Evolutionary conservation across 2,329 filamentous ascomycete genomes (phyloP), one percentile per base, ranked within the genome.

Genomic region (Phaeosphaeria sp.): DNA sequence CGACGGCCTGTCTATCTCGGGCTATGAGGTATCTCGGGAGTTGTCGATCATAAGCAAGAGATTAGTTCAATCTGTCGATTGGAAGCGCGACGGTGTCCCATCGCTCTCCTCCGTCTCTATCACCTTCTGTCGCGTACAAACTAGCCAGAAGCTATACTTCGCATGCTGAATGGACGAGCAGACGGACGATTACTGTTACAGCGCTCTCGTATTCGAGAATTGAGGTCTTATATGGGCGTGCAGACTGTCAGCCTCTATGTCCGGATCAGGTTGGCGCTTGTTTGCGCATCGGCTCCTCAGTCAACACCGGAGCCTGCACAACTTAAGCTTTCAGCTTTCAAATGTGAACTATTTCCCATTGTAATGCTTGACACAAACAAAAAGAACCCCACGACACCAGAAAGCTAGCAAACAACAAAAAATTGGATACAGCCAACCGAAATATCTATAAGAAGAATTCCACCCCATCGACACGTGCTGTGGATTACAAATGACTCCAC

Each of bases 191-290:
- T 46, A 33, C 25, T 36, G 23, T 48, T 48, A 41, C 47, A 5
- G 47, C 20, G 47, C 27, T 22, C 27, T 41, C 47, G 47, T 50
- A 39, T 50, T 50, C 47, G 47, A 39, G 33, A 50, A 18, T 18
- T 11, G 23, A 33, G 3, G 27, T 17, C 18, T 20, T 33, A 20
- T 17, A n/a, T 10, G 46, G 3, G 22, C n/a, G 11, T 30, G 46
- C 22, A 48, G 27, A 10, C 1, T n/a, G n/a, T 20, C 20, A 39
- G 10, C n/a, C 27, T 17, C 27, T 50, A 43, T 15, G 7, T 21
- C 36, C 13, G n/a, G 15, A 10, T 43, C 2, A 43, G 49, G 21
- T 27, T 18, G 49, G 49, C 49, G 39, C 36, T 51, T 36, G 49
- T 27, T 20, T 20, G 17, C 23, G 23, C 36, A 27, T 39, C 49